A percentile compares a stretch with the other conserved stretches of the same genome.
phyloP scores from a whole-genome alignment of 257 asterid species.

The Solanum stenotomum region DNA sequence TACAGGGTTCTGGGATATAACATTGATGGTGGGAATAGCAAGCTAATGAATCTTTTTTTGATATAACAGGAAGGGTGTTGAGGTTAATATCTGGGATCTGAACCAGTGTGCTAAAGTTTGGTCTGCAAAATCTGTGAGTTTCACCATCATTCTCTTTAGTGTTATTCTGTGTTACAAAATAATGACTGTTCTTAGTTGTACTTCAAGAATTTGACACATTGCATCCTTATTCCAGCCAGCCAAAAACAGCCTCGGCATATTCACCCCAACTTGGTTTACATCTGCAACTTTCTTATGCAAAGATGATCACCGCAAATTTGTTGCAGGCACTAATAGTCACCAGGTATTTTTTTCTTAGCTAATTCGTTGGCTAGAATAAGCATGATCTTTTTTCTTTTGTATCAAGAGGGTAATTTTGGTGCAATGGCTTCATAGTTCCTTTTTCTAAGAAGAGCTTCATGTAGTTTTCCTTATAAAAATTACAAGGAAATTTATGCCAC shows the following conservation, averaged over 20 bases:
- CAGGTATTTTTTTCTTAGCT: constrained; percentile 38
- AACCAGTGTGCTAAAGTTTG: constrained; percentile 41
- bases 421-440: neutral
- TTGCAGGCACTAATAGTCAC: constrained; percentile 73
- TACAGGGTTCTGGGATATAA: neutral
- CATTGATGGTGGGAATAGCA: neutral
- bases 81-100: constrained; percentile 85
- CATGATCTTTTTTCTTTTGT: neutral
- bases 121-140: constrained; percentile 79
- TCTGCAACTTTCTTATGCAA: constrained; percentile 68
- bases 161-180: neutral
- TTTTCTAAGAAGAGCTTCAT: neutral
- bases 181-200: neutral
- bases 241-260: constrained; percentile 70
- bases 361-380: neutral
- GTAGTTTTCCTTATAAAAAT: neutral
- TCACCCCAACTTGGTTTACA: constrained; percentile 87
- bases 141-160: neutral
- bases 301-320: constrained; percentile 86
- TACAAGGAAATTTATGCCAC: too few species aligned
- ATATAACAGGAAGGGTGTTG: constrained; percentile 72
- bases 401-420: neutral
- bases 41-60: neutral
- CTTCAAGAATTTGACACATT: constrained; percentile 5
- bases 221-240: constrained; percentile 53